These are phyloP conservation scores for Dendrobium chrysotoxum DNA, from an alignment of 106 monocot species.

Conservation along the genomic window DNA sequence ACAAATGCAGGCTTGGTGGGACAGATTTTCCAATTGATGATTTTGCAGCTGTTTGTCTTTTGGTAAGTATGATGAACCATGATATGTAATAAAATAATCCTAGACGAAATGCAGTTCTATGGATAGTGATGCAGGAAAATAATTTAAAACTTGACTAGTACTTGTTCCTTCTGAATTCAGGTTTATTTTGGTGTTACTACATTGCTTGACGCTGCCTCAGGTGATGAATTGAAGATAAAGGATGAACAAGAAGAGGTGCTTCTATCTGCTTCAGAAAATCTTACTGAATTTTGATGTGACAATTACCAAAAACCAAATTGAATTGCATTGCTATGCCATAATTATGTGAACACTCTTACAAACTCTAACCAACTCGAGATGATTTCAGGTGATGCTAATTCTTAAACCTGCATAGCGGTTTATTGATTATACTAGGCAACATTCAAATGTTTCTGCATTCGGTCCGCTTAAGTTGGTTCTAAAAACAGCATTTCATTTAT, in stretches of 20 bases:
- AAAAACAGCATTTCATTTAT: not conserved
- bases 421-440: not conserved
- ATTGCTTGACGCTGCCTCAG: constrained; percentile 81
- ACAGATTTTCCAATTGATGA: constrained; percentile 94
- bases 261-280: not conserved
- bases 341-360: no score
- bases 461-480: not conserved
- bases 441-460: not conserved
- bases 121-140: not conserved
- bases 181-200: constrained; percentile 96
- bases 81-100: not conserved
- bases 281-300: not conserved
- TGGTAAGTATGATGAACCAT: constrained; percentile 43
- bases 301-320: not conserved
- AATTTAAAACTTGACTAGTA: not conserved
- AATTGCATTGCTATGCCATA: no score
- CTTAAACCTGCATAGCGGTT: not conserved
- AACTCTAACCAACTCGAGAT: not conserved
- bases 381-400: not conserved
- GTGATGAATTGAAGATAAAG: constrained; percentile 41
- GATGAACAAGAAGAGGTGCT: constrained; percentile 89
- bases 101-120: not conserved
- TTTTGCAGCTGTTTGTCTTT: constrained; percentile 87
- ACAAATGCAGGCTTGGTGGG: constrained; percentile 66
- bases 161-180: constrained; percentile 24